Evolutionary conservation across 2,329 filamentous ascomycete species (phyloP).

Genomic region (Pseudogymnoascus verrucosus): DNA sequence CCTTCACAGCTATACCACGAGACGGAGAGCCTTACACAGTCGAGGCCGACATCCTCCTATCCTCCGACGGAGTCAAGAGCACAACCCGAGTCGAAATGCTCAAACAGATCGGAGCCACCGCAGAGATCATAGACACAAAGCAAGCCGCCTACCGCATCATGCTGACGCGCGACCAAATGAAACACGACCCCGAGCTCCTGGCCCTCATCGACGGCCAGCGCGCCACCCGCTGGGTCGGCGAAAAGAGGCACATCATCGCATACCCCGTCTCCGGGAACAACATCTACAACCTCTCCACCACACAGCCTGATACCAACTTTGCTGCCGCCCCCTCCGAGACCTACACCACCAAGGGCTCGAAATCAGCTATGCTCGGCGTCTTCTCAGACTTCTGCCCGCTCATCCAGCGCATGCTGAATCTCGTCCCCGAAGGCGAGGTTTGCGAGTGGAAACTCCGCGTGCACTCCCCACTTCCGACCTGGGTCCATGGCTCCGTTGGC

Average conservation of each 20-base stretch:
- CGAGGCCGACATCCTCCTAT: slow-evolving; percentile 45
- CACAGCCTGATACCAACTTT: slow-evolving; percentile 54
- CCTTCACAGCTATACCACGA: slow-evolving; percentile 51
- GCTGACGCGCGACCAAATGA: slow-evolving; percentile 60
- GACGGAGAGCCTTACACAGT: slow-evolving; percentile 45
- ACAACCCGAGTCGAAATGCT: slow-evolving; percentile 46
- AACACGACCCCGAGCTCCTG: slow-evolving; percentile 57
- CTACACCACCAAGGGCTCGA: slow-evolving; percentile 56
- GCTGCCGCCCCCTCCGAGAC: slow-evolving; percentile 48
- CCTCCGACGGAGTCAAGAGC: slow-evolving; percentile 50
- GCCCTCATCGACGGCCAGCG: slow-evolving; percentile 58
- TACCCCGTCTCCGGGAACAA: slow-evolving; percentile 63
- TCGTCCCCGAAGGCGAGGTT: slow-evolving; percentile 54
- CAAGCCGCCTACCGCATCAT: slow-evolving; percentile 77
- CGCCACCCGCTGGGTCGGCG: slow-evolving; percentile 69
- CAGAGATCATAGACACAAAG: slow-evolving; percentile 58
- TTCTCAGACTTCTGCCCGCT: slow-evolving; percentile 54
- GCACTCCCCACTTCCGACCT: slow-evolving; percentile 47
- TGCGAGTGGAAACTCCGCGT: slow-evolving; percentile 58
- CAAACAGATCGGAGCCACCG: slow-evolving; percentile 31
- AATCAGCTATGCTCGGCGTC: slow-evolving; percentile 52
- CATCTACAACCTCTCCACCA: slow-evolving; percentile 56
- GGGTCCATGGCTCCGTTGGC: slow-evolving; percentile 48
- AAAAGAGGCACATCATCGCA: slow-evolving; percentile 67
- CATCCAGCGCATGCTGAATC: slow-evolving; percentile 49